A percentile compares a stretch with the other conserved stretches of the same genome.
Evolutionary conservation across 345 rosid genomes (phyloP).

Genomic region (Brassica cretica): DNA sequence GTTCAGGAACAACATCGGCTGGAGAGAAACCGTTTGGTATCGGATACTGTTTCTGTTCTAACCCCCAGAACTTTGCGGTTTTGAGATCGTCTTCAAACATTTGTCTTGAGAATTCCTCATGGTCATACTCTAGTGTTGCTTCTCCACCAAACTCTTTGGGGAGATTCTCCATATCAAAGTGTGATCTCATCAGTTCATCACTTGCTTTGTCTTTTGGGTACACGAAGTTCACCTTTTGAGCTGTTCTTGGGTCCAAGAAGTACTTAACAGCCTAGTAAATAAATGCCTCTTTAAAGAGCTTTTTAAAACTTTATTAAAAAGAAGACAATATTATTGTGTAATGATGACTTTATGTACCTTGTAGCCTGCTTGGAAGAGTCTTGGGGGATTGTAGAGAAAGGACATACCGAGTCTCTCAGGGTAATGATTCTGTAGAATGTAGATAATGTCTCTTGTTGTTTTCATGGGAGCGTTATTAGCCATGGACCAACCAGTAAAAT

Average conservation of each 20-base stretch:
- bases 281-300: background rate
- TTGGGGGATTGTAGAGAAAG: constrained; percentile 86
- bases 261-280: constrained; percentile 57
- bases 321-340: background rate
- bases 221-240: constrained; percentile 80
- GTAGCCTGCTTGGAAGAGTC: constrained; percentile 81
- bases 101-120: constrained; percentile 72
- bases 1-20: constrained; percentile 48
- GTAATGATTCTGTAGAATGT: constrained; percentile 80
- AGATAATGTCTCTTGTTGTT: constrained; percentile 67
- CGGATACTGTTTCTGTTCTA: constrained; percentile 38
- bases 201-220: constrained; percentile 73
- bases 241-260: constrained; percentile 73
- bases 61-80: constrained; percentile 76
- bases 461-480: constrained; percentile 46
- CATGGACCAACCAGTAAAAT: constrained; percentile 86
- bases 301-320: background rate
- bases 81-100: constrained; percentile 81
- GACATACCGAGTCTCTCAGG: constrained; percentile 86
- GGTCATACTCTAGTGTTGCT: constrained; percentile 69
- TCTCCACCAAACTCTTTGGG: constrained; percentile 84
- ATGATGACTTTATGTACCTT: constrained; percentile 47
- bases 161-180: constrained; percentile 75
- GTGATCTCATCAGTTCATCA: constrained; percentile 60
- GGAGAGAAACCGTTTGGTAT: constrained; percentile 31